Percentiles rank a stretch among this genome's conserved stretches.
These are phyloP conservation scores for Kodamaea plutei DNA, from an alignment of 1,139 yeast genomes.

Conservation along the genomic window DNA sequence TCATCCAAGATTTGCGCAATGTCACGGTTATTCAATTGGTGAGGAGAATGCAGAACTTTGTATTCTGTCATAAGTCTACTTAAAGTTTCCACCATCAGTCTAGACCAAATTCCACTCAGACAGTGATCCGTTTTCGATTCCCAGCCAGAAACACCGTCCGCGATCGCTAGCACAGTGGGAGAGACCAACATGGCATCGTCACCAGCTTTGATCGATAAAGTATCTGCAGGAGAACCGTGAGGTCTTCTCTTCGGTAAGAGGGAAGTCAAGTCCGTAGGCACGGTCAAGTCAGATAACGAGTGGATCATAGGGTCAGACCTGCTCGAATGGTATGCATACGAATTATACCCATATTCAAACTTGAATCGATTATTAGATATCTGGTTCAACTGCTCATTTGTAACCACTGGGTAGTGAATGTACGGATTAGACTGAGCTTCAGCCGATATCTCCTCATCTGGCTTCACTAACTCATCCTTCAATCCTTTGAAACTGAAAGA, in stretches of 20 bases:
- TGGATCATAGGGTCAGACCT: constrained; percentile 39
- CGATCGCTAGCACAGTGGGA: constrained; percentile 52
- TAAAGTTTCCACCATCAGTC: constrained; percentile 52
- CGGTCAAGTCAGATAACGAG: constrained; percentile 50
- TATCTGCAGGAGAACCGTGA: constrained; percentile 51
- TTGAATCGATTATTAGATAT: constrained; percentile 37
- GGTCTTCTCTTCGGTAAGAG: constrained; percentile 51
- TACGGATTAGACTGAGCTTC: constrained; percentile 32
- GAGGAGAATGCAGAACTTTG: constrained; percentile 41
- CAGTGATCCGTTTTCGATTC: constrained; percentile 42
- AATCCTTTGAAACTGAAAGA: constrained; percentile 8
- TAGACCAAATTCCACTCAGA: constrained; percentile 52
- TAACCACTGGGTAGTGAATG: constrained; percentile 40
- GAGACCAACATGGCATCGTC: constrained; percentile 63
- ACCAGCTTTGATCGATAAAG: constrained; percentile 52
- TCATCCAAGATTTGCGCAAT: constrained; percentile 48
- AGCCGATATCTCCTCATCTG: constrained; percentile 15
- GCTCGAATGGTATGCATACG: constrained; percentile 48
- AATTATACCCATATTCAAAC: constrained; percentile 44
- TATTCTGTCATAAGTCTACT: constrained; percentile 47
- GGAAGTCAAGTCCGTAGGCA: constrained; percentile 44
- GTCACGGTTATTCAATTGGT: constrained; percentile 40
- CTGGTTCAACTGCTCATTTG: constrained; percentile 37
- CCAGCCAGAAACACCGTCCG: constrained; percentile 65
- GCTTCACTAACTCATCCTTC: constrained; percentile 10